Conservation (phyloP, 805 yeast genomes). For the Wickerhamiella nectarea region DNA sequence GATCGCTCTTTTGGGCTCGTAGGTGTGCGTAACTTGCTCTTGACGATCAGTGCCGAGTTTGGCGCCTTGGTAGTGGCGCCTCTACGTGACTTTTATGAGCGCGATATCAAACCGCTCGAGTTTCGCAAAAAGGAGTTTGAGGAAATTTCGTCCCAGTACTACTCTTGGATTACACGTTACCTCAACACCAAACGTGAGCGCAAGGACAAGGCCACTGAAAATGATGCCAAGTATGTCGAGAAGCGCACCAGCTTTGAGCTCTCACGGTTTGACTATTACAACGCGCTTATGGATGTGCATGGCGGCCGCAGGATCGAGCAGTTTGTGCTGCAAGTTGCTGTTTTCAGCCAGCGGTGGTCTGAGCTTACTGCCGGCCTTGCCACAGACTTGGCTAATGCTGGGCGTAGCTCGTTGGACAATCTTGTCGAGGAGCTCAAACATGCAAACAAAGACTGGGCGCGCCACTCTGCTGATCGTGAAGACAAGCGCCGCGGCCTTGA, state of each 20-base stretch:
- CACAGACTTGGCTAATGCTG: constrained; percentile 17
- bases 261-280: constrained; percentile 31
- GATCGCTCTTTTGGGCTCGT: constrained; percentile 18
- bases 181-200: constrained; percentile 27
- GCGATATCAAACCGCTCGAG: constrained; percentile 31
- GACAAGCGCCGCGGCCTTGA: constrained; percentile 27
- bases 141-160: constrained; percentile 32
- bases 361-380: constrained; percentile 21
- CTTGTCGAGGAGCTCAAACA: constrained; percentile 25
- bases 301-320: constrained; percentile 32
- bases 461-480: constrained; percentile 29
- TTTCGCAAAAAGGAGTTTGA: constrained; percentile 31
- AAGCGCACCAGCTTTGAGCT: constrained; percentile 30
- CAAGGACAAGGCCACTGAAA: constrained; percentile 22
- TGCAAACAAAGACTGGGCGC: constrained; percentile 29
- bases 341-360: constrained; percentile 26
- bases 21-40: constrained; percentile 18
- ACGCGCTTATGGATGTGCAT: constrained; percentile 29
- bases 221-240: constrained; percentile 30
- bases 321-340: constrained; percentile 26
- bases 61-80: constrained; percentile 28
- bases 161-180: constrained; percentile 33
- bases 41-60: constrained; percentile 22
- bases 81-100: constrained; percentile 28
- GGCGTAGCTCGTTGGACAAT: constrained; percentile 24